Percentiles rank a stretch among this genome's conserved stretches.
Conservation (phyloP, 495 filamentous ascomycete genomes). For the Arthonia radiata region DNA sequence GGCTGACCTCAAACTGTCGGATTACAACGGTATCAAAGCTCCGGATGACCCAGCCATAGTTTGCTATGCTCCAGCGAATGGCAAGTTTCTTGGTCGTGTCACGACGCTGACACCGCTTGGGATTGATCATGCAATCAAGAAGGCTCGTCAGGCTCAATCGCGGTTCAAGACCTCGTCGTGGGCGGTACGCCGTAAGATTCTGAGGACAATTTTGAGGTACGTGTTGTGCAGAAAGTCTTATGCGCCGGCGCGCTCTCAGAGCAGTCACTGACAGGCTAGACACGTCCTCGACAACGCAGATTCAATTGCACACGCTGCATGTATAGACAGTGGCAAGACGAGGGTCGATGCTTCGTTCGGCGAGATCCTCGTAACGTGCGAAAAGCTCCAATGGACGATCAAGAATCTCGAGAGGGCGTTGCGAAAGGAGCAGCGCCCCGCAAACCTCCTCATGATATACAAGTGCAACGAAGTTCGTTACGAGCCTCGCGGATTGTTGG, state of each 20-base stretch:
- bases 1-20: too few relatives aligned
- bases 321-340: slow-evolving; percentile 92
- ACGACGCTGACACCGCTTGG: slow-evolving; percentile 53
- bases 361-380: slow-evolving; percentile 77
- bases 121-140: slow-evolving; percentile 57
- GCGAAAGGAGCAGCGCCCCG: slow-evolving; percentile 41
- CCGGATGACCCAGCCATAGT: too few relatives aligned
- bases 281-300: slow-evolving; percentile 77
- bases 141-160: slow-evolving; percentile 47
- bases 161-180: slow-evolving; percentile 68
- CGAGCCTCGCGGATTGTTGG: slow-evolving; percentile 81
- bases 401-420: slow-evolving; percentile 72
- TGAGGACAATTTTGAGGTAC: slow-evolving; percentile 58
- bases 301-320: slow-evolving; percentile 59
- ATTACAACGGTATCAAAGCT: too few relatives aligned
- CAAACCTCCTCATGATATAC: slow-evolving; percentile 81
- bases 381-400: slow-evolving; percentile 90
- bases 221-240: too few relatives aligned
- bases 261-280: slow-evolving; percentile 11
- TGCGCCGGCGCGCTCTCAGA: background rate
- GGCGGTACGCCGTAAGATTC: slow-evolving; percentile 47
- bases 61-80: slow-evolving; percentile 81
- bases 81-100: slow-evolving; percentile 53
- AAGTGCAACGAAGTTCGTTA: slow-evolving; percentile 80
- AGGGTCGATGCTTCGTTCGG: slow-evolving; percentile 80